Conservation (phyloP, 257 asterid species). For the Solanum chiquidenum region DNA sequence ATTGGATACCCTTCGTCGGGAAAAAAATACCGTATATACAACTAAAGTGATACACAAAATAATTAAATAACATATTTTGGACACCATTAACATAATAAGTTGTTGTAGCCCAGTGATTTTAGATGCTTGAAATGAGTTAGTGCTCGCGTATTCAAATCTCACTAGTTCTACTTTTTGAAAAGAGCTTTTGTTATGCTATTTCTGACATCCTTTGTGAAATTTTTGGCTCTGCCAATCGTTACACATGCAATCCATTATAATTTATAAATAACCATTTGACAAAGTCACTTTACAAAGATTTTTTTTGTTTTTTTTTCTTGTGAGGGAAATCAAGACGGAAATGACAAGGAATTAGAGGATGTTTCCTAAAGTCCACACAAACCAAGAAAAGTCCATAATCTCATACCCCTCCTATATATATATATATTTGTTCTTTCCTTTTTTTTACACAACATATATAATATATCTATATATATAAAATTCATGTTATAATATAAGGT, state of each 20-base stretch:
- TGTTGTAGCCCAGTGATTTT: too few species aligned
- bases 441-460: neutral
- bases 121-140: too few species aligned
- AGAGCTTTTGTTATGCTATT: too few species aligned
- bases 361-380: conserved; percentile 5
- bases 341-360: neutral
- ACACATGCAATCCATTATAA: neutral
- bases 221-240: too few species aligned
- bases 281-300: neutral
- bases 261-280: neutral
- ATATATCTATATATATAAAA: neutral
- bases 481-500: neutral
- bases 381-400: conserved; percentile 8
- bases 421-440: neutral
- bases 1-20: too few species aligned
- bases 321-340: neutral
- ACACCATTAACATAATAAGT: too few species aligned
- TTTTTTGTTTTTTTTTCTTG: neutral
- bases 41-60: too few species aligned
- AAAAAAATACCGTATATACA: too few species aligned
- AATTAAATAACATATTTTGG: too few species aligned
- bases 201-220: too few species aligned
- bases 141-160: too few species aligned
- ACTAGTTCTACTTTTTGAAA: too few species aligned
- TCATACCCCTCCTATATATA: neutral